These are phyloP conservation scores for Curvularia hawaiiensis DNA, from an alignment of 2,329 filamentous ascomycete species.

Conservation along the genomic window DNA sequence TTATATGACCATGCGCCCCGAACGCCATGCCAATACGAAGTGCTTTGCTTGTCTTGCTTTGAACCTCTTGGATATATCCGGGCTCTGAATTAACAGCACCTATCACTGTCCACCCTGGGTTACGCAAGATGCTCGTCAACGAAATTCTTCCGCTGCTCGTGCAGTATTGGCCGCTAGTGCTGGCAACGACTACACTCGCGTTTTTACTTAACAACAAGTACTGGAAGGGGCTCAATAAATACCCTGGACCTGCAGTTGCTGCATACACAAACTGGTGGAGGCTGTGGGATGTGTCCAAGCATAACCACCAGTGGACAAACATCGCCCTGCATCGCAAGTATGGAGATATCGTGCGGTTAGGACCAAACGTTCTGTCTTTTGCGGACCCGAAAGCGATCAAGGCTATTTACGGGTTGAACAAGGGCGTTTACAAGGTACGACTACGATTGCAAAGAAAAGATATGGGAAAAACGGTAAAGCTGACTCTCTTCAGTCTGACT, in stretches of 20 bases:
- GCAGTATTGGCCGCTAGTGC: constrained; percentile 51
- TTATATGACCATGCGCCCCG: constrained; percentile 16
- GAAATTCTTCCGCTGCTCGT: constrained; percentile 42
- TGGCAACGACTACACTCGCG: constrained; percentile 37
- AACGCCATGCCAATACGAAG: constrained; percentile 7
- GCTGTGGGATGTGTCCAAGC: constrained; percentile 69
- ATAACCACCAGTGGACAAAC: constrained; percentile 70
- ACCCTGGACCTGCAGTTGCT: constrained; percentile 74
- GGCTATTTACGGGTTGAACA: constrained; percentile 80
- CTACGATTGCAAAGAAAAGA: background rate
- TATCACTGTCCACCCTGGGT: constrained; percentile 3
- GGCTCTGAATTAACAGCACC: constrained; percentile 15
- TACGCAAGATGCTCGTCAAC: constrained; percentile 44
- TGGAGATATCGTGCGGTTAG: constrained; percentile 75
- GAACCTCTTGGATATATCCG: constrained; percentile 10
- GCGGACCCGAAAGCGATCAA: constrained; percentile 74
- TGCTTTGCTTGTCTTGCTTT: constrained; percentile 7
- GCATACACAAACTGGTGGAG: constrained; percentile 76
- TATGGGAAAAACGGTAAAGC: background rate
- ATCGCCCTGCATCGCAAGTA: constrained; percentile 71
- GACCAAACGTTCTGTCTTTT: constrained; percentile 76
- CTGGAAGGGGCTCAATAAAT: constrained; percentile 66
- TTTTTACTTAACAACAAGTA: constrained; percentile 54
- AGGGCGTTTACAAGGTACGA: constrained; percentile 75
- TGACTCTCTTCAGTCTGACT: constrained; percentile 66